Evolutionary conservation across 179 eudicot species (phyloP), one percentile per base, ranked within the genome.

Genomic region (Patellifolia procumbens): DNA sequence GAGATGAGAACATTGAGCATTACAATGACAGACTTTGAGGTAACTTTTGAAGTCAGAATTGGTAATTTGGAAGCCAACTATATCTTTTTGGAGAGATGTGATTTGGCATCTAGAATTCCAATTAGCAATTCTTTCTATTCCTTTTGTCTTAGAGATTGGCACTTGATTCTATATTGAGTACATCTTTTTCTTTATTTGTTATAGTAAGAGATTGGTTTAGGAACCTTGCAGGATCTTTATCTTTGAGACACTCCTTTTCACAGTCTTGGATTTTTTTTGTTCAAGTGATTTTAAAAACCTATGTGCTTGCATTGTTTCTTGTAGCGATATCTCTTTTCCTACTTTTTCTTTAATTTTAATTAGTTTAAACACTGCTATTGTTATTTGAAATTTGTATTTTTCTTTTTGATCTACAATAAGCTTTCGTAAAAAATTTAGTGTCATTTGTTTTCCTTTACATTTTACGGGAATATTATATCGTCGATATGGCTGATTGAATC

Each of bases 11-110:
- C 83, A 63, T 85, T 92, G 20, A 81, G 81, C 83, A 92, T 92
- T 45, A 87, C 86, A 13, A 91, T 92, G 94, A 79, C 87, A 76
- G 96, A 94, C 87, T 92, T 94, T 83, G 97, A 94, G 98, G 98
- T 94, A 87, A 72, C 55, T 43, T n/a, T n/a, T n/a, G n/a, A n/a
- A n/a, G n/a, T n/a, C n/a, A n/a, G n/a, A n/a, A n/a, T n/a, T n/a
- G n/a, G n/a, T n/a, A n/a, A n/a, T n/a, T n/a, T 56, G n/a, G 39
- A 52, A 52, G 76, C 46, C 39, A 56, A 65, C 22, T 32, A 35
- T n/a, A 29, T 75, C 0, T 5, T 61, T 12, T 29, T 26, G 7
- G n/a, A n/a, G n/a, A n/a, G n/a, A n/a, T n/a, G n/a, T n/a, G n/a
- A n/a, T n/a, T n/a, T 34, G 58, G 42, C 39, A 17, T 78, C 19